A percentile compares a stretch with the other conserved stretches of the same genome.
Evolutionary conservation across 148 eudicot species (phyloP).

Genomic region (Simmondsia chinensis): DNA sequence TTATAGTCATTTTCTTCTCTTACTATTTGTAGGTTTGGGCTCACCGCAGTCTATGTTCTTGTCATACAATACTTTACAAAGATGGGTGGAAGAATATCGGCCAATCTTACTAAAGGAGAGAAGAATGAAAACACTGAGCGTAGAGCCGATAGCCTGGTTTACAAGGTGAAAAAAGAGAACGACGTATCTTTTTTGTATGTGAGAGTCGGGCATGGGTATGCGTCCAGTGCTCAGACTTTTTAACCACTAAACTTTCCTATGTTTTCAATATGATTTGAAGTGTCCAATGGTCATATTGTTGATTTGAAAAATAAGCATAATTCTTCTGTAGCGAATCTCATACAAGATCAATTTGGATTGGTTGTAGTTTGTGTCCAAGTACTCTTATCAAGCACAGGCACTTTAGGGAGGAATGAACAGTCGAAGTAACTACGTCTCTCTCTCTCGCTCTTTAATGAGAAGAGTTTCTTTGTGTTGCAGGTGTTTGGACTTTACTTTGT

Average conservation of each 20-base stretch:
- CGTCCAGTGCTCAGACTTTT: too few relatives aligned
- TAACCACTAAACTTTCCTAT: too few relatives aligned
- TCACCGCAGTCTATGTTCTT: conserved; percentile 75
- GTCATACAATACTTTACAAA: conserved; percentile 78
- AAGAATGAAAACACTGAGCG: conserved; percentile 54
- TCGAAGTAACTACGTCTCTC: too few relatives aligned
- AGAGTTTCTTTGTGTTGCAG: conserved; percentile 30
- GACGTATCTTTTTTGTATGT: background rate
- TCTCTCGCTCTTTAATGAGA: conserved; percentile 1
- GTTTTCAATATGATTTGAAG: too few relatives aligned
- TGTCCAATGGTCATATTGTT: too few relatives aligned
- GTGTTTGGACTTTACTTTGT: conserved; percentile 90
- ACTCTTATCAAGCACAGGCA: too few relatives aligned
- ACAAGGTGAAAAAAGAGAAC: conserved; percentile 49
- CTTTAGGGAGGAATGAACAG: background rate
- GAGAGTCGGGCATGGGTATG: too few relatives aligned
- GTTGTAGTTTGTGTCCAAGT: too few relatives aligned
- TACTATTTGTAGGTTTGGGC: conserved; percentile 45
- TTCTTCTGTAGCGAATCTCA: too few relatives aligned
- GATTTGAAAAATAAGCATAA: too few relatives aligned
- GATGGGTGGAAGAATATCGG: conserved; percentile 75
- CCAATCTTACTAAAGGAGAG: conserved; percentile 68
- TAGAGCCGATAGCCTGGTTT: conserved; percentile 78
- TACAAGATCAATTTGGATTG: too few relatives aligned
- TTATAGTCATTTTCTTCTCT: conserved; percentile 1